Conservation (phyloP, 176 grass and related monocot species). For the Oryza meyeriana region DNA sequence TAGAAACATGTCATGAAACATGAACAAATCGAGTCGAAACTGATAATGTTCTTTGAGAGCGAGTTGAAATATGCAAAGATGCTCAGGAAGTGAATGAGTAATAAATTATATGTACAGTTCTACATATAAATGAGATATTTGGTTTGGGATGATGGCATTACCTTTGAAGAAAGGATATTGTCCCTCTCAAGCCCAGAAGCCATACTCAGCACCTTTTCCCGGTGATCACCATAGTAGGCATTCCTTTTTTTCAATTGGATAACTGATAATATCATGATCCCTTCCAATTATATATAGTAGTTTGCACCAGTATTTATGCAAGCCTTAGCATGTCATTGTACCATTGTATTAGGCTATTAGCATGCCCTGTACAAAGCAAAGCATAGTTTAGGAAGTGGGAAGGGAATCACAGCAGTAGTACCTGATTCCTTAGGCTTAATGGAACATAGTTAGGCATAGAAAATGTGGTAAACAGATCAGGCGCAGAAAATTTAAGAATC, state of each 20-base stretch:
- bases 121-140: constrained; percentile 3
- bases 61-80: constrained; percentile 5
- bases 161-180: constrained; percentile 81
- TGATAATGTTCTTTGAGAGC: not conserved
- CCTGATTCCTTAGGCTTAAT: too few species aligned
- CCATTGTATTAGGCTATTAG: not conserved
- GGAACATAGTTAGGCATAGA: too few species aligned
- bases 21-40: not conserved
- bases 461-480: too few species aligned
- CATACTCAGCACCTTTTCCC: constrained; percentile 68
- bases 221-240: too few species aligned
- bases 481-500: too few species aligned
- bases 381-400: too few species aligned
- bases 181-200: constrained; percentile 84
- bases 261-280: constrained; percentile 84
- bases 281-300: constrained; percentile 97
- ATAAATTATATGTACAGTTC: too few species aligned
- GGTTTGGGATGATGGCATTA: constrained; percentile 2
- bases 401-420: too few species aligned
- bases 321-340: constrained; percentile 94
- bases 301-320: constrained; percentile 91
- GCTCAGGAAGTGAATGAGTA: too few species aligned
- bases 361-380: too few species aligned
- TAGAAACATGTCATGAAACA: constrained; percentile 25
- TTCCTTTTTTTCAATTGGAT: constrained; percentile 26